A percentile compares a stretch with the other conserved stretches of the same genome.
Evolutionary conservation across 768 basidiomycete genomes (phyloP).

Genomic region (Pholiota microspora): DNA sequence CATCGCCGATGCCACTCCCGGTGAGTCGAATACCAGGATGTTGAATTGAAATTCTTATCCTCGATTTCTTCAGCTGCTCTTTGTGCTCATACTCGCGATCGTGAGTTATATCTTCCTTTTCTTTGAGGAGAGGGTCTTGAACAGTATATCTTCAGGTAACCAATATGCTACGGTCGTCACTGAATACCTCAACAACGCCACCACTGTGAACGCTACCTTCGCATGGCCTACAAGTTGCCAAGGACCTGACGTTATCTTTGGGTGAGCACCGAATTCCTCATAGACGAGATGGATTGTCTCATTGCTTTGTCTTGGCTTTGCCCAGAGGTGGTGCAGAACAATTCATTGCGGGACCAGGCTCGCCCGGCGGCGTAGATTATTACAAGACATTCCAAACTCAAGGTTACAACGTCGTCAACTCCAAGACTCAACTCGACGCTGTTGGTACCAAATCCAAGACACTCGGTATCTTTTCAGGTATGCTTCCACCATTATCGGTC

Average conservation of each 20-base stretch:
- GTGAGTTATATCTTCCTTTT: conserved; percentile 18
- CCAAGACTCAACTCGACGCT: conserved; percentile 31
- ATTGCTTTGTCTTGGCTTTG: too few relatives aligned
- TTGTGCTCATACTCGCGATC: conserved; percentile 40
- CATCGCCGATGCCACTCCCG: conserved; percentile 44
- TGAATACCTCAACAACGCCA: conserved; percentile 34
- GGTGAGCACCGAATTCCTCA: conserved; percentile 23
- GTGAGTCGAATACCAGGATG: conserved; percentile 15
- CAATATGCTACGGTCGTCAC: conserved; percentile 32
- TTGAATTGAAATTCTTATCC: neutral
- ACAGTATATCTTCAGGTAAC: conserved; percentile 23
- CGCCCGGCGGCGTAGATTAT: conserved; percentile 37
- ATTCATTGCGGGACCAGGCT: conserved; percentile 36
- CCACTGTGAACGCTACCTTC: conserved; percentile 29
- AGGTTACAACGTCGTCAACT: conserved; percentile 40
- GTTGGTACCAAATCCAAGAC: conserved; percentile 32
- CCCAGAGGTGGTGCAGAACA: conserved; percentile 41
- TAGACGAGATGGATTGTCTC: too few relatives aligned
- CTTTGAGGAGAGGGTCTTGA: neutral
- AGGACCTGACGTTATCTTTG: conserved; percentile 42
- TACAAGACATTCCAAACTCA: conserved; percentile 38
- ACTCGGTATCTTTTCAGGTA: conserved; percentile 43
- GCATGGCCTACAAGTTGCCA: conserved; percentile 41
- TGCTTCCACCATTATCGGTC: conserved; percentile 7
- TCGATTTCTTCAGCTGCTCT: conserved; percentile 28